Evolutionary conservation across 768 basidiomycete species (phyloP), one percentile per base, ranked within the genome.

Genomic region (Boletus sp.): DNA sequence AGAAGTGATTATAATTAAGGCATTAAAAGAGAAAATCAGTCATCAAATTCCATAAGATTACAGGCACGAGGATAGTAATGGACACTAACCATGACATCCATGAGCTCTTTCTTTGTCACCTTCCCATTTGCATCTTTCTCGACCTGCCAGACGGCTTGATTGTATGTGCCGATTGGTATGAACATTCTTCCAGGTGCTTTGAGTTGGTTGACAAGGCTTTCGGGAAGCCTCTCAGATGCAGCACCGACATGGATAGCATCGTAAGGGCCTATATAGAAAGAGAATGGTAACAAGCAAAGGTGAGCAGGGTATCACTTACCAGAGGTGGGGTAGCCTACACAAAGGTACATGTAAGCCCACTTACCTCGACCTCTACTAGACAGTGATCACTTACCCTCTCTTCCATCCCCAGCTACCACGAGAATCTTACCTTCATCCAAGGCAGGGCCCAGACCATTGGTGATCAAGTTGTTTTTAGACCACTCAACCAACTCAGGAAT

Each of bases 231-330:
- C 0, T 91, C 88, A 0, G 95, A 86, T 0, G 96, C 95, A 0
- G 96, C 96, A 4, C 96, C 96, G 37, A 98, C 95, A 63, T 98
- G 95, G 49, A 98, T 97, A 0, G 84, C 87, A 58, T 92, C 82
- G 67, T 86, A 93, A 0, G 89, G 89, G 4, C 79, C 86, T 83
- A 57, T 24, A 17, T 30, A 53, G n/a, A 15, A n/a, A 9, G 33
- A 28, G 52, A 24, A 32, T 24, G 48, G 28, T 17, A 7, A 45
- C 1, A 7, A 29, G 33, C 20, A 15, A 9, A 37, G 8, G 4
- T 5, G 18, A 29, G 18, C 30, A 24, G 12, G 15, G 12, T 8
- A 33, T 12, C 14, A 57, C 75, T 54, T 32, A 75, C 79, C 77
- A 20, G 57, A 69, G 7, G 63, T 56, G 30, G 68, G 61, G 54